Evolutionary conservation across 148 eudicot species (phyloP), one percentile per base, ranked within the genome.

Genomic region (Chenopodium formosanum): DNA sequence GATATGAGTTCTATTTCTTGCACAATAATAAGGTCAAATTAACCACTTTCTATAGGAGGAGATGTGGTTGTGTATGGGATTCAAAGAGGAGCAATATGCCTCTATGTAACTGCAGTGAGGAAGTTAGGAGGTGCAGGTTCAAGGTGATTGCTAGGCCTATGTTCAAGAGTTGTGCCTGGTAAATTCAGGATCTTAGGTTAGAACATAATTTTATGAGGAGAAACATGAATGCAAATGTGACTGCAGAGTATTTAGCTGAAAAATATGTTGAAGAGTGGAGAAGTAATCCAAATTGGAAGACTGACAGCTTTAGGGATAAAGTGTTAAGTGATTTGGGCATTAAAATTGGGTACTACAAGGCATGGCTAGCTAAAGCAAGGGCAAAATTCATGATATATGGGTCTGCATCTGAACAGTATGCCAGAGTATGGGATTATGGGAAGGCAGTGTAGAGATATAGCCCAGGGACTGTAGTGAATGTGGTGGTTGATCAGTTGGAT

Each of bases 351-450:
- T 53, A 75, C 13, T 1, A 2, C 1, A 14, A 10, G n/a, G 32
- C 34, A 1, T 75, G 78, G 46, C 1, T 75, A 1, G 29, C 70
- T 1, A 76, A 22, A 20, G 69, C 25, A 1, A 76, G 67, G 29
- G 48, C 6, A 2, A 76, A 29, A 1, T 9, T 77, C 0, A 20
- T 31, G 2, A 17, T 44, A 1, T 56, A 77, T 77, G 78, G 83
- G 1, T 44, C 46, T 63, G 25, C 40, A 4, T 8, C 9, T 1
- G 62, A 63, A 9, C 25, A 80, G 29, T 73, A 73, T 63, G 29
- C 22, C 0, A 62, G 14, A 23, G 78, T 80, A 1, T 80, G 46
- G 72, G 64, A 80, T 44, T 80, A 80, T 80, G 78, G 3, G 0
- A 2, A n/a, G 13, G 75, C 58, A 1, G 4, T 73, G 32, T 9